Percentiles rank a stretch among this genome's conserved stretches.
Conservation (phyloP, 2,329 filamentous ascomycete genomes). For the Epichloe aotearoae region DNA sequence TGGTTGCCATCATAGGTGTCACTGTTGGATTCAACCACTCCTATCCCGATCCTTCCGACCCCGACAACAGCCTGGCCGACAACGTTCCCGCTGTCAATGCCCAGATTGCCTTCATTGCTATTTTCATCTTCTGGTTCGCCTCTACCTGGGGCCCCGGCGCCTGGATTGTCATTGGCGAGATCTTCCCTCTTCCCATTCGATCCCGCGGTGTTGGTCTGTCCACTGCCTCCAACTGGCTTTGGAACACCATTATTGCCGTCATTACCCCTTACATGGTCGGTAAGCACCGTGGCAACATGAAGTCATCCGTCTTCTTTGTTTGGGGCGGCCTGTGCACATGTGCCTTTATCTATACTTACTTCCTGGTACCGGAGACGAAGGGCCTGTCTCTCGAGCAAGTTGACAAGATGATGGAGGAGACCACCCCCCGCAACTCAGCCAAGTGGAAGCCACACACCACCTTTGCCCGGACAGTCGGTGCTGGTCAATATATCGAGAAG, state of each 20-base stretch:
- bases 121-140: conserved; percentile 91
- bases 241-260: conserved; percentile 62
- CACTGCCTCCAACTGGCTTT: conserved; percentile 84
- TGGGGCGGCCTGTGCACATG: conserved; percentile 55
- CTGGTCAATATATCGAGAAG: conserved; percentile 21
- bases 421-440: conserved; percentile 59
- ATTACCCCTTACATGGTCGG: conserved; percentile 64
- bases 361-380: conserved; percentile 63
- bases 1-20: conserved; percentile 66
- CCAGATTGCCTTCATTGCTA: conserved; percentile 77
- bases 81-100: conserved; percentile 48
- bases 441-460: conserved; percentile 63
- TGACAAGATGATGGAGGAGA: conserved; percentile 82
- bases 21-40: conserved; percentile 41
- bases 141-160: conserved; percentile 75
- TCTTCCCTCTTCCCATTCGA: conserved; percentile 81
- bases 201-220: conserved; percentile 77
- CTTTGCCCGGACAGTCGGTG: conserved; percentile 38
- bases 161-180: conserved; percentile 77
- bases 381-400: conserved; percentile 68
- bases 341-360: conserved; percentile 54
- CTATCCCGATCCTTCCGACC: conserved; percentile 30
- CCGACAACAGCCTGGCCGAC: conserved; percentile 27
- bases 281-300: conserved; percentile 47
- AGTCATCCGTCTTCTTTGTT: conserved; percentile 60